Conservation (phyloP, 2,329 filamentous ascomycete genomes). For the Hymenoscyphus albidus region DNA sequence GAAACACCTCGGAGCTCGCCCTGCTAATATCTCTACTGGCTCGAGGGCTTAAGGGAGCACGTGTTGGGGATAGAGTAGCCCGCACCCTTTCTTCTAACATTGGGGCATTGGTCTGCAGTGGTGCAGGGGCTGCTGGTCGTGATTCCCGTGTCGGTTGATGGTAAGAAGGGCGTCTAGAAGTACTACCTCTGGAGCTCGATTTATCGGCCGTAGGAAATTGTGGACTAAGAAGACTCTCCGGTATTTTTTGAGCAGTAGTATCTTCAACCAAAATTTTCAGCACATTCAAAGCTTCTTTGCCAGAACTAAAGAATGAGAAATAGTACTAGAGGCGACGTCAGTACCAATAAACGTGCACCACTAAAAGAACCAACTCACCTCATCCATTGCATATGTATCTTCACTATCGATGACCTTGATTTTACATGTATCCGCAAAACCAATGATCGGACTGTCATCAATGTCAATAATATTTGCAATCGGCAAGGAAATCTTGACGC, state of each 20-base stretch:
- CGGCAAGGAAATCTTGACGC: conserved; percentile 90
- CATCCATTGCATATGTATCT: conserved; percentile 91
- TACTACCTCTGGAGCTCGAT: conserved; percentile 22
- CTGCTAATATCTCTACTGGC: conserved; percentile 51
- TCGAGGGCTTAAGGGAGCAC: conserved; percentile 47
- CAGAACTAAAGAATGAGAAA: conserved; percentile 89
- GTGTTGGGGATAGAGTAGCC: conserved; percentile 54
- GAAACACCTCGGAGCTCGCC: conserved; percentile 52
- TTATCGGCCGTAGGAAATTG: conserved; percentile 17
- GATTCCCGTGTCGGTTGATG: conserved; percentile 22
- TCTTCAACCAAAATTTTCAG: conserved; percentile 47
- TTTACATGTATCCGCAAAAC: conserved; percentile 91
- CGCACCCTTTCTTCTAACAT: conserved; percentile 53
- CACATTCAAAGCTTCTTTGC: conserved; percentile 76
- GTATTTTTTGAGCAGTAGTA: conserved; percentile 34
- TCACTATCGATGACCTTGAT: conserved; percentile 89
- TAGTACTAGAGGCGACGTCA: conserved; percentile 62
- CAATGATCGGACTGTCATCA: conserved; percentile 84
- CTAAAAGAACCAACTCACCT: conserved; percentile 78
- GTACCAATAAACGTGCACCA: not conserved
- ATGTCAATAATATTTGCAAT: conserved; percentile 88
- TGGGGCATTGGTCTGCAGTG: conserved; percentile 25
- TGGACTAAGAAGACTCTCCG: conserved; percentile 30
- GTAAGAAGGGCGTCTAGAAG: conserved; percentile 27
- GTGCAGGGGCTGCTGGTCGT: conserved; percentile 9